Evolutionary conservation across 768 basidiomycete species (phyloP).

Genomic region (Termitomyces sp.): DNA sequence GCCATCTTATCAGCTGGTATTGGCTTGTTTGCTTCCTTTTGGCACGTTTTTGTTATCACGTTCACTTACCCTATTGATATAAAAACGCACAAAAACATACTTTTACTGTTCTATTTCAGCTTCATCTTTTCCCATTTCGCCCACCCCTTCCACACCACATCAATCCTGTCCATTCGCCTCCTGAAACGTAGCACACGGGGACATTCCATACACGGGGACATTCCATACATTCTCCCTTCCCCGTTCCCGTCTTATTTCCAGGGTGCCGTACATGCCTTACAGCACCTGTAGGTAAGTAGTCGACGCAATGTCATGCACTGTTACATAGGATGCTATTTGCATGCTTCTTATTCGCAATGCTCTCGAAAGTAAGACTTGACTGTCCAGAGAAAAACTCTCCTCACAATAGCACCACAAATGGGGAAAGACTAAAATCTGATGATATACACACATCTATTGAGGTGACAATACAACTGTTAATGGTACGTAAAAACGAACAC

Average conservation of each 20-base stretch:
- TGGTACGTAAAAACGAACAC: background rate
- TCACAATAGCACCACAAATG: background rate
- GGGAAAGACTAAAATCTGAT: background rate
- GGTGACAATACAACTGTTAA: slow-evolving; percentile 39
- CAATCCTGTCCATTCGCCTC: slow-evolving; percentile 16
- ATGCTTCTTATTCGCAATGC: slow-evolving; percentile 24
- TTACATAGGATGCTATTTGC: slow-evolving; percentile 24
- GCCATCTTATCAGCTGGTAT: slow-evolving; percentile 30
- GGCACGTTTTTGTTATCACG: slow-evolving; percentile 23
- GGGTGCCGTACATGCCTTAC: slow-evolving; percentile 17
- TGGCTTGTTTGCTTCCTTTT: slow-evolving; percentile 34
- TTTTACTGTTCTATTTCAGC: slow-evolving; percentile 29
- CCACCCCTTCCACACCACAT: slow-evolving; percentile 14
- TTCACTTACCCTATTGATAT: slow-evolving; percentile 28
- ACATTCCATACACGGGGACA: slow-evolving; percentile 21
- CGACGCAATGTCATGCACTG: slow-evolving; percentile 28
- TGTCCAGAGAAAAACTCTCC: background rate
- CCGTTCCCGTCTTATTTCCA: slow-evolving; percentile 15
- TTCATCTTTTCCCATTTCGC: slow-evolving; percentile 31
- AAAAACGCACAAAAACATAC: slow-evolving; percentile 51
- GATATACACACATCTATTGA: slow-evolving; percentile 10
- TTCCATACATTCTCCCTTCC: slow-evolving; percentile 19
- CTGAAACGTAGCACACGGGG: slow-evolving; percentile 18
- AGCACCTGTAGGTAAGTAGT: slow-evolving; percentile 45
- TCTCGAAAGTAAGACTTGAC: background rate